Evolutionary conservation across 257 asterid genomes (phyloP), one percentile per base, ranked within the genome.

Genomic region (Solanum peruvianum): DNA sequence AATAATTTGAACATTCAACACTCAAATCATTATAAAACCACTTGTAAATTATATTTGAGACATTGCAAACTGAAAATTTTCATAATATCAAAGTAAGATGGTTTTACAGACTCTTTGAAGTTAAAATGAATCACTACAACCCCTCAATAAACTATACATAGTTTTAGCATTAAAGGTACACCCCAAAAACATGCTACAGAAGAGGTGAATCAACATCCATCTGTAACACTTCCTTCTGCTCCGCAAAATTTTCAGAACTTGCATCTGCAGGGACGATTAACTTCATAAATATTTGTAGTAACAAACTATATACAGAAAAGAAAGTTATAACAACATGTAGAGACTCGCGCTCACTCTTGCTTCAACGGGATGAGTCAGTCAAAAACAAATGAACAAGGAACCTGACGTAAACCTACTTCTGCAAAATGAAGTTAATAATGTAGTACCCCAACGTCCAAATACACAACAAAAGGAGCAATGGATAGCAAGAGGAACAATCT

Each of bases 401-500:
- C 14, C 10, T 37, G 31, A 37, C 31, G 0, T 20, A 37, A 20
- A 39, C 82, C 8, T n/a, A n/a, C 20, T 39, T 6, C 11, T 1
- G 35, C 31, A 14, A 2, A 41, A 73, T 37, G 31, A 73, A 71
- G 27, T 41, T 21, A 75, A 42, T 4, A 83, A 15, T 83, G 73
- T 90, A 82, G 89, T 56, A 33, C 75, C 85, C 85, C 89, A 77
- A 90, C 89, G 87, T 90, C 92, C 89, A 88, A 44, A 88, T 82
- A 69, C 82, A 64, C 76, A 39, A 88, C 4, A 10, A 64, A 4
- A 4, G n/a, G 82, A 64, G 77, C 82, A 14, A 21, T n/a, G 92
- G 92, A 86, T 88, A 90, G 92, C 90, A 89, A 86, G 92, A 60
- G 90, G 86, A 86, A 90, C 90, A 83, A 11, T 88, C 83, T 73